A percentile compares a stretch with the other conserved stretches of the same genome.
phyloP scores from a whole-genome alignment of 1,284 basidiomycete species.

The Rhodofomes roseus region DNA sequence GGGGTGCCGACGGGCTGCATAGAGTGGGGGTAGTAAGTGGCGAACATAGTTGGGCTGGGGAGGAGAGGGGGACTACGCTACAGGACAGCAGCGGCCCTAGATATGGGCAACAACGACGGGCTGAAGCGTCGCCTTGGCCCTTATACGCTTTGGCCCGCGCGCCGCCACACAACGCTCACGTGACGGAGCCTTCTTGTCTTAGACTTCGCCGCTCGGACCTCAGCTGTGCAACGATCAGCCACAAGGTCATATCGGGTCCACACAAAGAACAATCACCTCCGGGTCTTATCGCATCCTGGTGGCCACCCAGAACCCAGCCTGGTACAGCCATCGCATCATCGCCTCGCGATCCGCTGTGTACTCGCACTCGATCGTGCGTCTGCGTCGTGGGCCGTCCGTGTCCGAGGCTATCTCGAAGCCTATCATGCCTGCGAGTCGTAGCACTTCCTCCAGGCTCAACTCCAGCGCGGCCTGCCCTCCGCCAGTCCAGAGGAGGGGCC shows the following conservation, averaged over 20 bases:
- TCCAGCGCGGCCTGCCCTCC: constrained; percentile 53
- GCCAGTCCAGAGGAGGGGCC: constrained; percentile 60
- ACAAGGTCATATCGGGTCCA: background rate
- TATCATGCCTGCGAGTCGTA: constrained; percentile 42
- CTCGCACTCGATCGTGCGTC: constrained; percentile 50
- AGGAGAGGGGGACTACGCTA: background rate
- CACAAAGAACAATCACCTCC: background rate
- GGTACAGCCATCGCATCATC: constrained; percentile 67
- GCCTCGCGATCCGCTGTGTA: constrained; percentile 59
- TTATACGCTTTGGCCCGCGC: background rate
- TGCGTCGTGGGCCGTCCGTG: constrained; percentile 14
- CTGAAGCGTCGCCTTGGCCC: background rate
- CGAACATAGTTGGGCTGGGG: background rate
- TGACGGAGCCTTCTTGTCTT: background rate
- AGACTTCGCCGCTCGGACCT: background rate
- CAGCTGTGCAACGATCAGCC: background rate
- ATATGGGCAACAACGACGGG: background rate
- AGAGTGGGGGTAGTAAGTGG: background rate
- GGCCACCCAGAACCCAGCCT: constrained; percentile 64
- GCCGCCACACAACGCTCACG: background rate
- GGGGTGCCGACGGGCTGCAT: background rate
- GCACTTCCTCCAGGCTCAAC: constrained; percentile 58
- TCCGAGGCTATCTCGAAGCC: constrained; percentile 43
- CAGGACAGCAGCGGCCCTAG: background rate
- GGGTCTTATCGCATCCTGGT: constrained; percentile 31